phyloP scores from a whole-genome alignment of 805 yeast genomes.

The Wickerhamomyces kurtzmanii region DNA sequence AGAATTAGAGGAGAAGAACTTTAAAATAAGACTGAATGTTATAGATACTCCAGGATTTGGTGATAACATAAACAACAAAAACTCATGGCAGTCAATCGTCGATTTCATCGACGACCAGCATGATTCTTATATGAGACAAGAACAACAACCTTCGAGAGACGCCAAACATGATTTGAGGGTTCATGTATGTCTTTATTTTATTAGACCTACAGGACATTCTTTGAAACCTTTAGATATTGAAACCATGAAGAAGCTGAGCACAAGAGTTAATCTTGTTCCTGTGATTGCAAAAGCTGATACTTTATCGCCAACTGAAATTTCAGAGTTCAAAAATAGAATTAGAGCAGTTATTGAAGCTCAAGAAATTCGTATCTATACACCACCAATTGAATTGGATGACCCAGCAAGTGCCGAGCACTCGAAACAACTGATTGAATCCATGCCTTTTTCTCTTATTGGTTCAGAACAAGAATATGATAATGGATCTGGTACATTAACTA shows the following conservation, averaged over 20 bases:
- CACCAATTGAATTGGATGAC: conserved; percentile 70
- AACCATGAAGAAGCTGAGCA: conserved; percentile 74
- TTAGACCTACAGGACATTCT: conserved; percentile 86
- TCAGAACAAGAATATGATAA: conserved; percentile 63
- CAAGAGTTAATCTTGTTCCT: conserved; percentile 81
- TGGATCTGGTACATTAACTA: conserved; percentile 51
- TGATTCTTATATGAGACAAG: conserved; percentile 81
- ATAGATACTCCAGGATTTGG: conserved; percentile 95
- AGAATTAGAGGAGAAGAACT: conserved; percentile 76
- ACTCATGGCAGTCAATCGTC: conserved; percentile 78
- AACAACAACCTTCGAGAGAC: conserved; percentile 76
- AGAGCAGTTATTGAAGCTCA: conserved; percentile 79
- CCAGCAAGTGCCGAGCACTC: conserved; percentile 73
- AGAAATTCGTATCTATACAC: conserved; percentile 75
- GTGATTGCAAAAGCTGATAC: conserved; percentile 87
- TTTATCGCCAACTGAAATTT: conserved; percentile 60
- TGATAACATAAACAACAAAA: conserved; percentile 76
- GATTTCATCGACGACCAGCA: conserved; percentile 92
- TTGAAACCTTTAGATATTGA: conserved; percentile 82
- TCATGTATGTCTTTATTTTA: conserved; percentile 83
- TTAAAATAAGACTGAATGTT: conserved; percentile 65
- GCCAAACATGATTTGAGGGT: conserved; percentile 73
- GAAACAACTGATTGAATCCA: conserved; percentile 66
- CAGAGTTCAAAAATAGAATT: conserved; percentile 61
- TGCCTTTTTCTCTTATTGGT: conserved; percentile 84